Evolutionary conservation across 202 grass and related monocot genomes (phyloP).

Genomic region (Panicum virgatum): DNA sequence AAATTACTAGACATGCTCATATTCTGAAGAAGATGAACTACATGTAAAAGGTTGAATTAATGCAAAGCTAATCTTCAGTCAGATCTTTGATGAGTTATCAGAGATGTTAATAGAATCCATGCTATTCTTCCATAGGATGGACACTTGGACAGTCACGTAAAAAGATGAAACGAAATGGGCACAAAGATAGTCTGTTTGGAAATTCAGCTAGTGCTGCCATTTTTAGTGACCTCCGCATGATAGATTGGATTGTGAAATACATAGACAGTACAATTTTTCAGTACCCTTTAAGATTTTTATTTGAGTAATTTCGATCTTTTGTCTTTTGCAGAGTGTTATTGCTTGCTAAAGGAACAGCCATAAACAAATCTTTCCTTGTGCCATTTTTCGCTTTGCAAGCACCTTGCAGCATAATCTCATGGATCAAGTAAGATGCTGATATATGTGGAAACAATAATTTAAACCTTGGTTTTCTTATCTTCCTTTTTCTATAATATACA

Average conservation of each 20-base stretch:
- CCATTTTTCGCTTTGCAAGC: conserved; percentile 86
- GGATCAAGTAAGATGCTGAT: conserved; percentile 83
- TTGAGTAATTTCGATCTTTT: conserved; percentile 2
- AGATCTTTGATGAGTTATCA: background rate
- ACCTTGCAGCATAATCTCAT: conserved; percentile 68
- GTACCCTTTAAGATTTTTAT: conserved; percentile 5
- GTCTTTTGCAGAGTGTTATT: conserved; percentile 71
- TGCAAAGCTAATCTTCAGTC: background rate
- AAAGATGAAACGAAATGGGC: no score
- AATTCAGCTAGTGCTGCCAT: background rate
- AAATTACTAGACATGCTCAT: background rate
- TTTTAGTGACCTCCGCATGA: background rate
- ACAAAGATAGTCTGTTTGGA: background rate
- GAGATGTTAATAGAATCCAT: background rate
- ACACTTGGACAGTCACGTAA: background rate
- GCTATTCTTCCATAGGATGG: no score
- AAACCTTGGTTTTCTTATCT: conserved; percentile 19
- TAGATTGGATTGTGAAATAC: background rate
- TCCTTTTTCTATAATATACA: background rate
- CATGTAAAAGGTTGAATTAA: background rate
- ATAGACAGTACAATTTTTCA: background rate
- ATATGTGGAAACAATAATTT: background rate
- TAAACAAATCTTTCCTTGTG: conserved; percentile 93
- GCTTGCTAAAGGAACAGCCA: conserved; percentile 80
- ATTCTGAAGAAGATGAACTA: background rate